Evolutionary conservation across 1,139 yeast species (phyloP), one percentile per base, ranked within the genome.

Genomic region (Magnusiomyces tetraspermus): DNA sequence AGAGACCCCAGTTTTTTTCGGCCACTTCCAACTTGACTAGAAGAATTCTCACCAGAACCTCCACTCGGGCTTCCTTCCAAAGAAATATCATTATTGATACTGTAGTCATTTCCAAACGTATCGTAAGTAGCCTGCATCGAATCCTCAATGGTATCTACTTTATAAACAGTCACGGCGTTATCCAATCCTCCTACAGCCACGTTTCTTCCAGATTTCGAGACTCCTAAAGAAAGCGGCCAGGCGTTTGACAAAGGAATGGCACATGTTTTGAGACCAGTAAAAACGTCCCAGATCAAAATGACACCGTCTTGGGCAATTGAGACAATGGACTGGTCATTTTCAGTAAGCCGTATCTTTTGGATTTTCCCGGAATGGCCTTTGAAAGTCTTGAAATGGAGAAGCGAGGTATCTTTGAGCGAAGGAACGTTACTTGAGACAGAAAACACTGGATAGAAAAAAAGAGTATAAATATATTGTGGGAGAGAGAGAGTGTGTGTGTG

Each of bases 251-350:
- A 59, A 13, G 60, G 63, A 19, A 89, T 78, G 0, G 89, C 89
- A 57, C 82, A 80, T 53, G 77, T 74, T 63, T 90, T 90, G 59
- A 77, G 72, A 1, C 92, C 92, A 0, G 87, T 78, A 1, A 77
- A 71, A 0, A 89, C 76, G 65, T 89, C 92, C 97, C 97, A 90
- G 31, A 88, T 68, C 48, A 90, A 74, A 73, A 88, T 75, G 63
- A 79, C 85, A 1, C 96, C 96, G 67, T 90, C 97, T 64, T 87
- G 96, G 36, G 94, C 82, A 0, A 89, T 88, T 46, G 89, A 80
- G 11, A 88, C 69, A 2, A 90, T 64, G 44, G 73, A 75, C 43
- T 71, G 67, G 17, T 86, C 78, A 61, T 85, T 83, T 0, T 71
- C 64, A 50, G 82, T 76, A 92, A 96, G 85, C 52, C 79, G 74